These are phyloP conservation scores for Trifolium dubium DNA, from an alignment of 306 rosid genomes.

Conservation along the genomic window DNA sequence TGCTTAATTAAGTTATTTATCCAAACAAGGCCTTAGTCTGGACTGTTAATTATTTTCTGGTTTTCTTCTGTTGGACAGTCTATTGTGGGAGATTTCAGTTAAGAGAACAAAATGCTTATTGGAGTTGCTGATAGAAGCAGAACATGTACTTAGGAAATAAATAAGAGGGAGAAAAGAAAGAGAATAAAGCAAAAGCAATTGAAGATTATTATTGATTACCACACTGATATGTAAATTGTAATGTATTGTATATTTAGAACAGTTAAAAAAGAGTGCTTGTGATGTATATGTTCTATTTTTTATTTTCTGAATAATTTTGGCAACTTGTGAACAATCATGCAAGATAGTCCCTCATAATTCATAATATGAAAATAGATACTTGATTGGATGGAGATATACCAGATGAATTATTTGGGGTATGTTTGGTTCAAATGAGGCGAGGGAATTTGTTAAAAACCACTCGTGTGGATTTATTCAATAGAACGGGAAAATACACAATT, in stretches of 20 bases:
- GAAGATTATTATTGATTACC: slow-evolving; percentile 29
- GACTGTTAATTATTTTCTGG: slow-evolving; percentile 28
- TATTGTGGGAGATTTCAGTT: slow-evolving; percentile 55
- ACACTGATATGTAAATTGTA: slow-evolving; percentile 38
- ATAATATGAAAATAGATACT: neutral
- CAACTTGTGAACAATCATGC: slow-evolving; percentile 15
- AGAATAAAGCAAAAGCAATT: slow-evolving; percentile 29
- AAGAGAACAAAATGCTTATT: slow-evolving; percentile 43
- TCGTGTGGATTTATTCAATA: no score
- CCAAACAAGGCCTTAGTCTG: neutral
- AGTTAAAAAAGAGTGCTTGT: neutral
- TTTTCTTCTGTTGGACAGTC: slow-evolving; percentile 54
- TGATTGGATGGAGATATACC: neutral
- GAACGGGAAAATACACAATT: no score
- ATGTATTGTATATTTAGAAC: slow-evolving; percentile 17
- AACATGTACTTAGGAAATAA: slow-evolving; percentile 34
- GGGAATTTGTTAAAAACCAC: no score
- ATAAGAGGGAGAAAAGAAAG: slow-evolving; percentile 20
- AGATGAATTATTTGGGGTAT: neutral
- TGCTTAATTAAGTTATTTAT: neutral
- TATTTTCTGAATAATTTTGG: slow-evolving; percentile 22
- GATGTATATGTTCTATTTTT: slow-evolving; percentile 21
- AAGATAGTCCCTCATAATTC: neutral
- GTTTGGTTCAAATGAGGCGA: neutral
- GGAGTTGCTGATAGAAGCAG: slow-evolving; percentile 33